Evolutionary conservation across 2,329 filamentous ascomycete genomes (phyloP).

Genomic region (Epichloe sibirici): DNA sequence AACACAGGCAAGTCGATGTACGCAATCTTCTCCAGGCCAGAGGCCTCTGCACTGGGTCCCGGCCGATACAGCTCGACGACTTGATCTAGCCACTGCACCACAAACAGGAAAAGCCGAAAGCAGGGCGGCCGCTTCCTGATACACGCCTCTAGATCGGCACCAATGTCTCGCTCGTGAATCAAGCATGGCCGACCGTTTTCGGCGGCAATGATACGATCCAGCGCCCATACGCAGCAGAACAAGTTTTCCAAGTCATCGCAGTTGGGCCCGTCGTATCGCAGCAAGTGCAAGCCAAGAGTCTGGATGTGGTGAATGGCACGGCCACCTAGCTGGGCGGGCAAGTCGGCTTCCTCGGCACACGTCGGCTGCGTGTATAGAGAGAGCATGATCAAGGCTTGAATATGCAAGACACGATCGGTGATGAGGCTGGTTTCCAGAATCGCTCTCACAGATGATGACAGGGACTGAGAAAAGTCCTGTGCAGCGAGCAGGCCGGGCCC

Average conservation of each 20-base stretch:
- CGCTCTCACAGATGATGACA: constrained; percentile 36
- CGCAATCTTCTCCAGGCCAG: constrained; percentile 29
- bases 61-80: constrained; percentile 51
- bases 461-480: constrained; percentile 33
- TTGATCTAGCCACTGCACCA: constrained; percentile 43
- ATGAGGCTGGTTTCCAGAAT: constrained; percentile 42
- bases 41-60: constrained; percentile 27
- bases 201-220: constrained; percentile 47
- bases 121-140: constrained; percentile 38
- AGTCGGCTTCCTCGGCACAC: constrained; percentile 39
- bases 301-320: constrained; percentile 45
- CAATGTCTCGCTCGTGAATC: constrained; percentile 49
- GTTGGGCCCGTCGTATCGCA: constrained; percentile 26
- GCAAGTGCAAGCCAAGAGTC: constrained; percentile 42
- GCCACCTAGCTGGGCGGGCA: constrained; percentile 39
- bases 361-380: constrained; percentile 48
- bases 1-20: constrained; percentile 44
- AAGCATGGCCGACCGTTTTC: constrained; percentile 48
- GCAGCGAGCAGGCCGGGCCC: constrained; percentile 28
- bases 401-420: constrained; percentile 40
- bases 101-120: constrained; percentile 44
- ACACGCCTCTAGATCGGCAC: constrained; percentile 38
- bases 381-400: constrained; percentile 40
- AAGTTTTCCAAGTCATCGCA: constrained; percentile 33
- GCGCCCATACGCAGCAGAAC: constrained; percentile 47